These are phyloP conservation scores for Albugo candida DNA, from an alignment of 352 stramenopile species.

Conservation along the genomic window DNA sequence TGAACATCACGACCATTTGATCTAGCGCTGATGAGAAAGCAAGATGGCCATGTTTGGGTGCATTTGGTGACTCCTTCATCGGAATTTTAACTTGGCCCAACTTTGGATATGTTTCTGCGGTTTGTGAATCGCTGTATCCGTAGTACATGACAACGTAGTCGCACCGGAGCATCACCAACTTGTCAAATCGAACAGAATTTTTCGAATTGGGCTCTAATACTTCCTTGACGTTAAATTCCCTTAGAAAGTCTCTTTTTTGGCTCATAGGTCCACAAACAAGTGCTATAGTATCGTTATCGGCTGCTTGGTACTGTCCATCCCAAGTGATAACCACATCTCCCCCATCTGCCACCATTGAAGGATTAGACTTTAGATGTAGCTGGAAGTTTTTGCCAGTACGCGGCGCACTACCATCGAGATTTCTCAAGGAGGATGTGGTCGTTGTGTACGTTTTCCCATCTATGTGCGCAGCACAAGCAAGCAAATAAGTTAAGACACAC, in stretches of 20 bases:
- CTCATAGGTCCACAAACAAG: constrained; percentile 42
- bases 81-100: constrained; percentile 23
- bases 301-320: no score
- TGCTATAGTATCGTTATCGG: constrained; percentile 33
- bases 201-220: constrained; percentile 9
- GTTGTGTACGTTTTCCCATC: no score
- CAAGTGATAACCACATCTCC: constrained; percentile 59
- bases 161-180: constrained; percentile 62
- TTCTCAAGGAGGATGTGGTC: no score
- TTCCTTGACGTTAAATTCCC: constrained; percentile 11
- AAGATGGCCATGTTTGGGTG: constrained; percentile 50
- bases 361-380: constrained; percentile 23
- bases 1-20: constrained; percentile 70
- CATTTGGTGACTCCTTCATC: constrained; percentile 33
- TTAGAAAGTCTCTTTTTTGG: constrained; percentile 30
- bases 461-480: no score
- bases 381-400: no score
- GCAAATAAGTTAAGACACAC: no score
- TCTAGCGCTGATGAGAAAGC: constrained; percentile 25
- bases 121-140: no score
- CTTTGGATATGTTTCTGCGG: no score
- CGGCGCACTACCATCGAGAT: no score
- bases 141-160: constrained; percentile 45
- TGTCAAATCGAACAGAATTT: constrained; percentile 33
- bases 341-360: constrained; percentile 26